Conservation (phyloP, 192 early-diverging fungal genomes). For the Backusella luteola region DNA sequence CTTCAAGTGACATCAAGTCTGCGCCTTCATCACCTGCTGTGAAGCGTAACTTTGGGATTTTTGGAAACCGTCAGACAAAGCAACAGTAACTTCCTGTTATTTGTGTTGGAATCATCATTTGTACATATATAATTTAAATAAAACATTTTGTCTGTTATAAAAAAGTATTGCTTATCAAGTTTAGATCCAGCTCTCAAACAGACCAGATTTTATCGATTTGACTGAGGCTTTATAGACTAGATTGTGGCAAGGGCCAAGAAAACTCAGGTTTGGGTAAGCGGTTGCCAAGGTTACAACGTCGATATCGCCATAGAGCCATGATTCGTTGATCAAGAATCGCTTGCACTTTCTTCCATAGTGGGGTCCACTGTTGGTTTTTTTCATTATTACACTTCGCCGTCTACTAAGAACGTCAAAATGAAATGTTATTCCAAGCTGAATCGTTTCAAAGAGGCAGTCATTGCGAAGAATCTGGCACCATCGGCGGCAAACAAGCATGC, state of each 20-base stretch:
- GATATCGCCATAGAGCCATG: too few relatives aligned
- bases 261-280: too few relatives aligned
- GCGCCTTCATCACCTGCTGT: neutral
- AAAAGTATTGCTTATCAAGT: too few relatives aligned
- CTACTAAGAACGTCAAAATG: neutral
- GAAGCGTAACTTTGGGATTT: conserved; percentile 1
- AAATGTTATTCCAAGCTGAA: neutral
- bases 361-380: too few relatives aligned
- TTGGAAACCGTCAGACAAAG: neutral
- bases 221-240: too few relatives aligned
- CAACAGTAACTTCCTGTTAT: neutral
- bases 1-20: neutral
- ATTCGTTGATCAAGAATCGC: neutral
- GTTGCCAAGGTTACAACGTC: too few relatives aligned
- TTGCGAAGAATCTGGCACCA: neutral
- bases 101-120: neutral
- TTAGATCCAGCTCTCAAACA: too few relatives aligned
- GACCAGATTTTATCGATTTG: too few relatives aligned
- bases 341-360: neutral
- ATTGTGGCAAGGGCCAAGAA: too few relatives aligned
- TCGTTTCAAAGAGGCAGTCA: neutral
- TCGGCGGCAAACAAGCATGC: neutral
- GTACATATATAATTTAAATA: neutral
- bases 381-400: neutral
- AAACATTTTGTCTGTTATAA: too few relatives aligned